Percentiles rank a stretch among this genome's conserved stretches.
These are phyloP conservation scores for Nepenthes gracilis DNA, from an alignment of 148 eudicot species.

Conservation along the genomic window DNA sequence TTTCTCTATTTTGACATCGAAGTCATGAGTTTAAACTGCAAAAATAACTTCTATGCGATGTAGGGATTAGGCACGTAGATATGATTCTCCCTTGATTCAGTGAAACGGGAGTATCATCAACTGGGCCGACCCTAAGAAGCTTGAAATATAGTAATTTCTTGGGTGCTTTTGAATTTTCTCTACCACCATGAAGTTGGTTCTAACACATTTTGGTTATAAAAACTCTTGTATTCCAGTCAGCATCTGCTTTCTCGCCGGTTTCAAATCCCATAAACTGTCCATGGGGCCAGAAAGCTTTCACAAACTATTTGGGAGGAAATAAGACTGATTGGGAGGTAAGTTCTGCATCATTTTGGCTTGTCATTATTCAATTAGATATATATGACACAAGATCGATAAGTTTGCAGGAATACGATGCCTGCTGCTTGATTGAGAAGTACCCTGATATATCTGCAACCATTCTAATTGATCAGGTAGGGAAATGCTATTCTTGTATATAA, in stretches of 20 bases:
- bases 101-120: too few species aligned
- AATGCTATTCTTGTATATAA: neutral
- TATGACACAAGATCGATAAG: slow-evolving; percentile 2
- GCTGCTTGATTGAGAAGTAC: slow-evolving; percentile 59
- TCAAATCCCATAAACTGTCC: slow-evolving; percentile 78
- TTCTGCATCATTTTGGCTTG: neutral
- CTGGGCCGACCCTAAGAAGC: too few species aligned
- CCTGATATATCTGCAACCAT: slow-evolving; percentile 62
- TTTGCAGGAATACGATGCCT: slow-evolving; percentile 91
- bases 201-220: too few species aligned
- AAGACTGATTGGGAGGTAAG: slow-evolving; percentile 89
- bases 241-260: slow-evolving; percentile 88
- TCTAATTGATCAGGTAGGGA: slow-evolving; percentile 84
- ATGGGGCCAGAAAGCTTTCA: slow-evolving; percentile 99
- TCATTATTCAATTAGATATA: neutral
- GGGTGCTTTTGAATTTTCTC: too few species aligned
- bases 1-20: too few species aligned
- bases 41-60: too few species aligned
- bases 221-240: slow-evolving; percentile 41
- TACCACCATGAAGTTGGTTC: too few species aligned
- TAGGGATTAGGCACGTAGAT: too few species aligned
- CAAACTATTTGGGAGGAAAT: slow-evolving; percentile 79
- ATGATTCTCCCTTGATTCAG: too few species aligned
- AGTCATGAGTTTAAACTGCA: too few species aligned
- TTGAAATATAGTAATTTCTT: too few species aligned